Percentiles rank a stretch among this genome's conserved stretches.
These are phyloP conservation scores for Mortierella antarctica DNA, from an alignment of 192 early-diverging fungal genomes.

Conservation along the genomic window DNA sequence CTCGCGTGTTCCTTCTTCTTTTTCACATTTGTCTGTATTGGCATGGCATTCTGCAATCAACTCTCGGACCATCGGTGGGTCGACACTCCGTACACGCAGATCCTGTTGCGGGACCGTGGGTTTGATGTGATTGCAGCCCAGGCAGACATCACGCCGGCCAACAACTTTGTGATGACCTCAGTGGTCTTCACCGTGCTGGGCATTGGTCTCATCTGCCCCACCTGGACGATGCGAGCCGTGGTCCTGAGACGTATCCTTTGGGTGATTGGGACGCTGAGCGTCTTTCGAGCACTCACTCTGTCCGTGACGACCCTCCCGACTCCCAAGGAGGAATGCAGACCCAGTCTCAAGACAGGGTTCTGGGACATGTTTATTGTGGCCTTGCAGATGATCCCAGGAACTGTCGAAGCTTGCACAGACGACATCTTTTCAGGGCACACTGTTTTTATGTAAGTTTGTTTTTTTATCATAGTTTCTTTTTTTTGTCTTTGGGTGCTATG, in stretches of 20 bases:
- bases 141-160: conserved; percentile 40
- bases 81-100: conserved; percentile 38
- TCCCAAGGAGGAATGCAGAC: conserved; percentile 50
- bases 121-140: conserved; percentile 50
- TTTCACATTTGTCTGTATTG: conserved; percentile 43
- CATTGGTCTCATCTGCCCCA: conserved; percentile 40
- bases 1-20: conserved; percentile 35
- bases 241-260: conserved; percentile 50
- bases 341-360: conserved; percentile 41
- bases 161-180: conserved; percentile 53
- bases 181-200: conserved; percentile 41
- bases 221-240: conserved; percentile 41
- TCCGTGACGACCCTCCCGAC: conserved; percentile 53
- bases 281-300: conserved; percentile 38
- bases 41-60: conserved; percentile 55
- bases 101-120: conserved; percentile 42
- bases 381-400: conserved; percentile 49
- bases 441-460: conserved; percentile 53
- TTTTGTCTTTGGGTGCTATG: neutral
- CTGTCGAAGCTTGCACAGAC: conserved; percentile 56
- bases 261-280: conserved; percentile 45
- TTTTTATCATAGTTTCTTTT: neutral
- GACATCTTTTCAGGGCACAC: conserved; percentile 60
- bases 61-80: conserved; percentile 57
- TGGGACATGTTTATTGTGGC: conserved; percentile 48